Evolutionary conservation across 1,284 basidiomycete genomes (phyloP).

Genomic region (Heterobasidion annosum): DNA sequence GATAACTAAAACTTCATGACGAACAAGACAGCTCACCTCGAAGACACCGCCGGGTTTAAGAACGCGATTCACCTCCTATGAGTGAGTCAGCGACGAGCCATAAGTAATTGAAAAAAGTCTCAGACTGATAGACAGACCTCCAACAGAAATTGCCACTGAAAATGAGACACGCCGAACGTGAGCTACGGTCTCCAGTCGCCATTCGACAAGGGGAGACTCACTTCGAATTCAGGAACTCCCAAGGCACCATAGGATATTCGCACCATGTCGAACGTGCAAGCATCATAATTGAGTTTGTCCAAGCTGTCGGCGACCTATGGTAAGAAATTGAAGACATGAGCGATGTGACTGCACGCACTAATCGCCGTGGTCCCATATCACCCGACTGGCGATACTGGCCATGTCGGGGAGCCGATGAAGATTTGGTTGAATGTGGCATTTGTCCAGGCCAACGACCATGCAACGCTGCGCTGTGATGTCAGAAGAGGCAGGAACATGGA

Average conservation of each 20-base stretch:
- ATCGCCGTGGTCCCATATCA: constrained; percentile 61
- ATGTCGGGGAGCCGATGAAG: constrained; percentile 26
- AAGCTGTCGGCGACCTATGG: not conserved
- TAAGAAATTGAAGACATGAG: not conserved
- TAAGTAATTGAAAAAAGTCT: not conserved
- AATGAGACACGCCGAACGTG: constrained; percentile 7
- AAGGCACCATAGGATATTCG: constrained; percentile 9
- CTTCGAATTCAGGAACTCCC: constrained; percentile 10
- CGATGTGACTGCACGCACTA: constrained; percentile 2
- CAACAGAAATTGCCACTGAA: constrained; percentile 10
- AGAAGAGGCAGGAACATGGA: not conserved
- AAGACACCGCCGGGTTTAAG: constrained; percentile 50
- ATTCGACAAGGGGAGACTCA: not conserved
- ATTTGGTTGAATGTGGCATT: constrained; percentile 46
- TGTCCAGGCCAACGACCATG: constrained; percentile 52
- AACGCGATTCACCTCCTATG: constrained; percentile 56
- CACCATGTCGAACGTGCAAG: constrained; percentile 10
- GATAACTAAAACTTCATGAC: not conserved
- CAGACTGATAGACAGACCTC: constrained; percentile 2
- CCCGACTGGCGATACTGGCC: constrained; percentile 33
- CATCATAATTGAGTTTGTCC: constrained; percentile 1
- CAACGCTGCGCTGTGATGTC: constrained; percentile 28
- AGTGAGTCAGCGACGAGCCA: not conserved
- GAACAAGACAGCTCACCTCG: constrained; percentile 35
- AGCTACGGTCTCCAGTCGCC: not conserved